Conservation (phyloP, 352 stramenopile genomes). For the Phytophthora pisi region DNA sequence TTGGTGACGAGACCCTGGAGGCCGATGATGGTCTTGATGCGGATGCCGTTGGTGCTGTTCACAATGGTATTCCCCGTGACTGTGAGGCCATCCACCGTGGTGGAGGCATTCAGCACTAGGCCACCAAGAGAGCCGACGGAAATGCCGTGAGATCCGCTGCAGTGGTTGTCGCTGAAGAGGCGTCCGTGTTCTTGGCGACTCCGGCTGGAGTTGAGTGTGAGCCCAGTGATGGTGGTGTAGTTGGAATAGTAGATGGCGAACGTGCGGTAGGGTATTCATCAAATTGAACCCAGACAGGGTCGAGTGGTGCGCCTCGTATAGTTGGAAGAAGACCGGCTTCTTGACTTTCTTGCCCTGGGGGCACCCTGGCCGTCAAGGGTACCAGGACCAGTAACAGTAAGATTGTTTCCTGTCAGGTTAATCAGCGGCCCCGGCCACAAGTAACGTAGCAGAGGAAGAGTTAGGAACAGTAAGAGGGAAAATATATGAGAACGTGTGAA, state of each 20-base stretch:
- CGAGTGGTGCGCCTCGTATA: not conserved
- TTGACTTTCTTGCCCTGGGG: not conserved
- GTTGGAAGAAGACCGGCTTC: not conserved
- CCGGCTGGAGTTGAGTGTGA: not conserved
- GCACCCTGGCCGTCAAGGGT: not conserved
- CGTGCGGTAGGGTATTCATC: conserved; percentile 1
- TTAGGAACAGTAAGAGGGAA: not conserved
- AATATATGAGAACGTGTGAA: not conserved
- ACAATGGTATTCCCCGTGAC: conserved; percentile 14
- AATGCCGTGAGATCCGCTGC: conserved; percentile 17
- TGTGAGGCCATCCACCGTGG: not conserved
- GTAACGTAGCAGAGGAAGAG: not conserved
- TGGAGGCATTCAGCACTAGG: not conserved
- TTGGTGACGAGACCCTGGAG: conserved; percentile 8
- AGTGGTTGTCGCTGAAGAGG: conserved; percentile 7
- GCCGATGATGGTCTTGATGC: conserved; percentile 3
- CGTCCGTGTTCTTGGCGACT: conserved; percentile 1
- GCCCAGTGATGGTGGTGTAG: not conserved
- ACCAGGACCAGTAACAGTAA: not conserved
- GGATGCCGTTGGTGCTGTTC: conserved; percentile 16
- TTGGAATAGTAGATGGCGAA: not conserved
- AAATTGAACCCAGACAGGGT: not conserved
- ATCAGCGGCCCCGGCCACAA: not conserved
- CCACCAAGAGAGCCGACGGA: conserved; percentile 9
- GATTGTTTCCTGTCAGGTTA: not conserved